phyloP scores from a whole-genome alignment of 257 asterid genomes.

The Solanum virginianum region DNA sequence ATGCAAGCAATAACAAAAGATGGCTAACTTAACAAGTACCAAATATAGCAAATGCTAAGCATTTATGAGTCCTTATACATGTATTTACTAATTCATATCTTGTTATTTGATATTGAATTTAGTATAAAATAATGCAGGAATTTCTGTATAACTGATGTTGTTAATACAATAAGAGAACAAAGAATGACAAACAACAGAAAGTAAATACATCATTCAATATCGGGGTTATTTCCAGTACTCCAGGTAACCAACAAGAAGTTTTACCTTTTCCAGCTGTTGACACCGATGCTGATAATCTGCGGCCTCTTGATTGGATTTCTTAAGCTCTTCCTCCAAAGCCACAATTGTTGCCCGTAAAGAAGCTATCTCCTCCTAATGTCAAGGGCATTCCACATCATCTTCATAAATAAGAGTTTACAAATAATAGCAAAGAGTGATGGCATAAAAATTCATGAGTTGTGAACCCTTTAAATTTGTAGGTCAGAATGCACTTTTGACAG shows the following conservation, averaged over 20 bases:
- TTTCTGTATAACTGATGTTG: background rate
- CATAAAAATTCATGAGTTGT: background rate
- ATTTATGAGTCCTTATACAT: background rate
- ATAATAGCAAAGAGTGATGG: background rate
- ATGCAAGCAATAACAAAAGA: background rate
- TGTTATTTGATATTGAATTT: background rate
- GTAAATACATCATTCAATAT: background rate
- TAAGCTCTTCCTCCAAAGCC: slow-evolving; percentile 58
- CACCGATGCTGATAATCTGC: slow-evolving; percentile 37
- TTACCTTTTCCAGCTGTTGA: slow-evolving; percentile 66
- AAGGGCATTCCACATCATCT: background rate
- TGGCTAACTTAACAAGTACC: background rate
- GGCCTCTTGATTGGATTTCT: slow-evolving; percentile 44
- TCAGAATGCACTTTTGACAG: background rate
- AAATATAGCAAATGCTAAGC: background rate
- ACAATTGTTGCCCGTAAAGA: slow-evolving; percentile 60
- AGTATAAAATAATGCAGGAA: background rate
- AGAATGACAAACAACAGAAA: background rate
- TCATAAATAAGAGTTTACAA: background rate
- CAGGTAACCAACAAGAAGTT: background rate
- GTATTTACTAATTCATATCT: background rate
- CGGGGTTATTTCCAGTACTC: background rate
- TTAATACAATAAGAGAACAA: background rate
- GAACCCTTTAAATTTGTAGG: background rate
- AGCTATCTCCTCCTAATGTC: slow-evolving; percentile 48